These are phyloP conservation scores for Eutrema salsugineum DNA, from an alignment of 441 rosid genomes.

Conservation along the genomic window DNA sequence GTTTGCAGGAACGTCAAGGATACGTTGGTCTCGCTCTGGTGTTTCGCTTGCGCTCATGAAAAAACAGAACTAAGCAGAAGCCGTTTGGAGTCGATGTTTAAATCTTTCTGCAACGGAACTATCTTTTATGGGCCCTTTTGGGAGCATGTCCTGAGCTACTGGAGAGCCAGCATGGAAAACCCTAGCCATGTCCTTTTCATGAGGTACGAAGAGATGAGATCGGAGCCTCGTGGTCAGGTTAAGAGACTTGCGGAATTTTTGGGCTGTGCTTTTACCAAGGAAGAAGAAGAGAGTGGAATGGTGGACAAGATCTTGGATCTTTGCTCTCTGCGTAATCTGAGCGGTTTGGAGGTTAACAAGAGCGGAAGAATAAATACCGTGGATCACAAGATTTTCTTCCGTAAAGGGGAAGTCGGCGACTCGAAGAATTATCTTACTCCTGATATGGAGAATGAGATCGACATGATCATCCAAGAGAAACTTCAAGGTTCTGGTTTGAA, in stretches of 20 bases:
- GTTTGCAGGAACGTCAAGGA: conserved; percentile 62
- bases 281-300: not conserved
- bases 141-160: conserved; percentile 8
- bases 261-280: conserved; percentile 15
- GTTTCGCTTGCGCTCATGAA: too few relatives aligned
- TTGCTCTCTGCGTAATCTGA: not conserved
- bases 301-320: not conserved
- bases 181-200: too few relatives aligned
- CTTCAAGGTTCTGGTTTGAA: not conserved
- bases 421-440: not conserved
- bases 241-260: conserved; percentile 29
- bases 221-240: conserved; percentile 1
- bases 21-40: not conserved
- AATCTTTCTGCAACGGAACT: too few relatives aligned
- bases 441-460: not conserved
- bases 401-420: conserved; percentile 18
- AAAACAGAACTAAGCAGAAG: too few relatives aligned
- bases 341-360: conserved; percentile 10
- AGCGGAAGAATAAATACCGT: not conserved
- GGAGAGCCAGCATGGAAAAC: not conserved
- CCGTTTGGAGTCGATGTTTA: too few relatives aligned
- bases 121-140: too few relatives aligned
- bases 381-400: not conserved
- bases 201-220: conserved; percentile 20
- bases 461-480: not conserved